These are phyloP conservation scores for Phaeosphaeriaceae sp. DNA, from an alignment of 2,329 filamentous ascomycete genomes.

Conservation along the genomic window DNA sequence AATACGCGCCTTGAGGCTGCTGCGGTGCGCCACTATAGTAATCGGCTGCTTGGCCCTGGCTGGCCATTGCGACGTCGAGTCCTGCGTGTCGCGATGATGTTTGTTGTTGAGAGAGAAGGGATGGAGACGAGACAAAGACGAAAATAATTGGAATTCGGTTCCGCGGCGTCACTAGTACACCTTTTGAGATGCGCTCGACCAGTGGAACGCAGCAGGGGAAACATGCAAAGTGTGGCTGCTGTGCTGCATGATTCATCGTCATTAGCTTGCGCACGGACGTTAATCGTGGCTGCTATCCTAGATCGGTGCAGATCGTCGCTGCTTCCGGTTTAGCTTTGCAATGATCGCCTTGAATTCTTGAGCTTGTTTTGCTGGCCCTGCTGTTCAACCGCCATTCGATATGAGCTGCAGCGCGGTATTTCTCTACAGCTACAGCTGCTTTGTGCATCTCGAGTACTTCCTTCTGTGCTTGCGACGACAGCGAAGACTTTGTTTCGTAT, in stretches of 20 bases:
- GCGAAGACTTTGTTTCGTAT: not conserved
- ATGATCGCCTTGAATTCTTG: slow-evolving; percentile 2
- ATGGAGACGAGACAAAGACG: not conserved
- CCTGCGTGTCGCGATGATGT: not conserved
- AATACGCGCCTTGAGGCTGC: slow-evolving; percentile 29
- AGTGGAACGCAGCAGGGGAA: slow-evolving; percentile 3
- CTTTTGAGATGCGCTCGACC: slow-evolving; percentile 4
- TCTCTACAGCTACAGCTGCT: not conserved
- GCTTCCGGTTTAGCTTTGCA: slow-evolving; percentile 2
- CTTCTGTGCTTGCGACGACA: not conserved
- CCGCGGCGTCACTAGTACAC: slow-evolving; percentile 5
- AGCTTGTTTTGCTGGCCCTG: slow-evolving; percentile 7
- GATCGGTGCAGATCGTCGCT: slow-evolving; percentile 15
- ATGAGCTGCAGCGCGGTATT: not conserved
- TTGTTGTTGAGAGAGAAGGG: not conserved
- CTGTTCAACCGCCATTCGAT: not conserved
- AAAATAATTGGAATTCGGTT: slow-evolving; percentile 2
- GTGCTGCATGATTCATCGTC: slow-evolving; percentile 5
- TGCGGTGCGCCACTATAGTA: slow-evolving; percentile 47
- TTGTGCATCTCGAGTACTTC: not conserved
- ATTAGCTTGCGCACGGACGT: slow-evolving; percentile 6
- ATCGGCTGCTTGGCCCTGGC: slow-evolving; percentile 43
- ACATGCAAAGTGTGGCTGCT: slow-evolving; percentile 4
- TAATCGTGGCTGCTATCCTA: slow-evolving; percentile 19
- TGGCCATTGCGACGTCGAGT: slow-evolving; percentile 30